These are phyloP conservation scores for Schwanniomyces sp. DNA, from an alignment of 805 yeast genomes.

Conservation along the genomic window DNA sequence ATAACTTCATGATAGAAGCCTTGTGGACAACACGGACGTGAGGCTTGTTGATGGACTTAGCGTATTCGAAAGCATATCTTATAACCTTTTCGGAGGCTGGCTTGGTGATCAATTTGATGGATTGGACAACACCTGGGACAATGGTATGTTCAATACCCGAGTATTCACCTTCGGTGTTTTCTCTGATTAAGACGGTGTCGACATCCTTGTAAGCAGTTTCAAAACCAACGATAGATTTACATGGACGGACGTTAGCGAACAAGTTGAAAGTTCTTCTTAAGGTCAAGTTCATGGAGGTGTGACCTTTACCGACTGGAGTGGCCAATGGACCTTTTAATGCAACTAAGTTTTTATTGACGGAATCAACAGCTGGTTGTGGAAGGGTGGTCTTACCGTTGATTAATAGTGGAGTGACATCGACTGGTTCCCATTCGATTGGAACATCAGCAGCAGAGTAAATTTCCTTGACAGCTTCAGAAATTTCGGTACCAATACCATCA, in stretches of 20 bases:
- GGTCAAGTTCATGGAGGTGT: conserved; percentile 94
- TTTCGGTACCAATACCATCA: conserved; percentile 97
- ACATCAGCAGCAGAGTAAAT: conserved; percentile 93
- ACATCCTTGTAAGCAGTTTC: conserved; percentile 88
- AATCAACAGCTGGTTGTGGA: conserved; percentile 88
- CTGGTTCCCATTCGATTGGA: conserved; percentile 96
- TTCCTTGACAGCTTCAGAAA: conserved; percentile 89
- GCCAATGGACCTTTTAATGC: conserved; percentile 98
- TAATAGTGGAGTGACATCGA: conserved; percentile 91
- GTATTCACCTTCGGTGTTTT: conserved; percentile 99
- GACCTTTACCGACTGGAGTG: conserved; percentile 98
- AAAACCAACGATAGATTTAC: conserved; percentile 90
- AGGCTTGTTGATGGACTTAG: conserved; percentile 81
- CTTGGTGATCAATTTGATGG: conserved; percentile 94
- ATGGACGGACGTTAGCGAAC: conserved; percentile 97
- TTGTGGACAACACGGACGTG: conserved; percentile 95
- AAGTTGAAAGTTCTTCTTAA: conserved; percentile 94
- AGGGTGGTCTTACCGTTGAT: conserved; percentile 91
- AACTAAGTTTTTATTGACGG: conserved; percentile 88
- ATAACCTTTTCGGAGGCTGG: conserved; percentile 96
- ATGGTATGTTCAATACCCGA: conserved; percentile 98
- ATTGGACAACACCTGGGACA: conserved; percentile 97
- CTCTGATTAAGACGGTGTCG: conserved; percentile 95
- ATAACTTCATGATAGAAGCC: conserved; percentile 96
- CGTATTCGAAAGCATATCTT: conserved; percentile 96